Conservation (phyloP, 2,329 filamentous ascomycete genomes). For the Kalaharituber pfeilii region DNA sequence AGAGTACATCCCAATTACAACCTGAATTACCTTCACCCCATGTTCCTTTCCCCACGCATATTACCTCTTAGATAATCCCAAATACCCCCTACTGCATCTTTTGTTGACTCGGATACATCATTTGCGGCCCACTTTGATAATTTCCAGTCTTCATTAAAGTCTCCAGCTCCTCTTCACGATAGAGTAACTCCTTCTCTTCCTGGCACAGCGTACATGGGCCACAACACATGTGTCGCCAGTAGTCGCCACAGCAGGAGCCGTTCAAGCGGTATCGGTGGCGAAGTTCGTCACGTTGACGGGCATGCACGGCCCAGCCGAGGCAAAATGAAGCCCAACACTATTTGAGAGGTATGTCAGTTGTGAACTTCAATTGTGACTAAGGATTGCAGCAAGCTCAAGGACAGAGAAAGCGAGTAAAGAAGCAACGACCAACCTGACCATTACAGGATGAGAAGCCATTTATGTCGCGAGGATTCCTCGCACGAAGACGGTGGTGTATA, state of each 20-base stretch:
- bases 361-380: no score
- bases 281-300: constrained; percentile 11
- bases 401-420: no score
- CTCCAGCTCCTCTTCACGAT: constrained; percentile 6
- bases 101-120: background rate
- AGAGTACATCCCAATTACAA: no score
- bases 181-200: constrained; percentile 12
- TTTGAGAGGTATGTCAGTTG: no score
- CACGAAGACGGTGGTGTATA: constrained; percentile 6
- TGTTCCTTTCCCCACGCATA: no score
- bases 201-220: constrained; percentile 8
- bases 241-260: constrained; percentile 6
- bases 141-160: background rate
- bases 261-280: constrained; percentile 9
- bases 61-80: no score
- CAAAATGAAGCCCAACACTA: constrained; percentile 5
- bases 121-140: background rate
- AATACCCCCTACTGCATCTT: background rate
- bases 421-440: constrained; percentile 4
- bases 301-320: background rate
- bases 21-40: no score
- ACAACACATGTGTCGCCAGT: constrained; percentile 3
- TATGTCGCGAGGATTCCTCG: constrained; percentile 4
- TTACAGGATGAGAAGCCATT: constrained; percentile 7
- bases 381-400: no score